Evolutionary conservation across 2,329 filamentous ascomycete species (phyloP).

Genomic region (Sclerotiophoma versabilis): DNA sequence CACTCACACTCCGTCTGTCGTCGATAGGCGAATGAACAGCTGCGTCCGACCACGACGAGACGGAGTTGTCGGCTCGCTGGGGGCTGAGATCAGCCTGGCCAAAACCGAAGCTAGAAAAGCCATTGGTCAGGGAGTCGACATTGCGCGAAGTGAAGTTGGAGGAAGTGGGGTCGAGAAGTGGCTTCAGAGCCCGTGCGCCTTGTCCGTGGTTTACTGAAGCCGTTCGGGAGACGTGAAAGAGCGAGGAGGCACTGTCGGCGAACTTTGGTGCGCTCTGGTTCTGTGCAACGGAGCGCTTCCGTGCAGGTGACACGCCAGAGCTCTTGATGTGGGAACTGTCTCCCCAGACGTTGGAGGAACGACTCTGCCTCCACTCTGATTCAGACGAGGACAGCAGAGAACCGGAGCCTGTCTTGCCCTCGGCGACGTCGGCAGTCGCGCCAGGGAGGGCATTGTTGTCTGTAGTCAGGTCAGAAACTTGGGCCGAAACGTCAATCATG

Average conservation of each 20-base stretch:
- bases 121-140: slow-evolving; percentile 41
- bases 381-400: slow-evolving; percentile 74
- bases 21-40: slow-evolving; percentile 52
- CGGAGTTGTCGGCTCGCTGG: slow-evolving; percentile 36
- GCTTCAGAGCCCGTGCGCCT: slow-evolving; percentile 36
- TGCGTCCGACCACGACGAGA: slow-evolving; percentile 45
- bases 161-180: slow-evolving; percentile 42
- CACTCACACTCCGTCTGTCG: slow-evolving; percentile 50
- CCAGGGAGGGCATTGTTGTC: slow-evolving; percentile 40
- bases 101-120: slow-evolving; percentile 45
- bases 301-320: slow-evolving; percentile 47
- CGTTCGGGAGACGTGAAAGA: slow-evolving; percentile 36
- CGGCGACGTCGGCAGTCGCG: slow-evolving; percentile 46
- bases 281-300: slow-evolving; percentile 49
- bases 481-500: too few species aligned
- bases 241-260: slow-evolving; percentile 33
- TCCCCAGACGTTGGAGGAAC: slow-evolving; percentile 63
- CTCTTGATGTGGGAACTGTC: slow-evolving; percentile 51
- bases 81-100: slow-evolving; percentile 38
- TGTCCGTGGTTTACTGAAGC: slow-evolving; percentile 31
- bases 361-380: slow-evolving; percentile 67
- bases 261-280: slow-evolving; percentile 27
- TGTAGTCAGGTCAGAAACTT: slow-evolving; percentile 28
- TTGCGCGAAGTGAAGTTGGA: slow-evolving; percentile 42
- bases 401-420: slow-evolving; percentile 71